Conservation (phyloP, 2,329 filamentous ascomycete genomes). For the Hirsutella minnesotensis region DNA sequence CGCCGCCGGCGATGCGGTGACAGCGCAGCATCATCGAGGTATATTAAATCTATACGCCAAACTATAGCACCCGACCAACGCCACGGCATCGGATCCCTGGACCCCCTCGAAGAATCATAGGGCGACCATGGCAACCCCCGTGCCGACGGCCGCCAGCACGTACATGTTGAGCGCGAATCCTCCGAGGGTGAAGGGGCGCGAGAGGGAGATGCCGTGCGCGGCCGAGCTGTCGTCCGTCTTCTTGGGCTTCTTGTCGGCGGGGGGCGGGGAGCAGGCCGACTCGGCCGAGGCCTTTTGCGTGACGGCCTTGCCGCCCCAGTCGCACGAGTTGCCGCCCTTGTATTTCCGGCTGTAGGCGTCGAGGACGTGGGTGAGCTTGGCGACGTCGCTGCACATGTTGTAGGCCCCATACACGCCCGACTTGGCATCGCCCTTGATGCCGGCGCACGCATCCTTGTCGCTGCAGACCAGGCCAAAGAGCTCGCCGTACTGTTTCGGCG, state of each 20-base stretch:
- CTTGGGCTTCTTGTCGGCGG: constrained; percentile 29
- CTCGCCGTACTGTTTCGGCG: constrained; percentile 45
- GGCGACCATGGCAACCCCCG: constrained; percentile 41
- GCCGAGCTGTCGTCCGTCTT: constrained; percentile 21
- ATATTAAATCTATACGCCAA: no score
- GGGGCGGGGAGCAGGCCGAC: constrained; percentile 42
- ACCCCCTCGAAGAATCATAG: constrained; percentile 26
- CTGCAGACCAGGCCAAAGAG: constrained; percentile 71
- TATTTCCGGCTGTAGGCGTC: constrained; percentile 59
- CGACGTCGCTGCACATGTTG: constrained; percentile 59
- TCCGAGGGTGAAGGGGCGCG: constrained; percentile 31
- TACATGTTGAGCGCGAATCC: constrained; percentile 38
- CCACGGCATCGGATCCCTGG: no score
- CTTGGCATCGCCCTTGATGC: constrained; percentile 44
- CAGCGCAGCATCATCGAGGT: no score
- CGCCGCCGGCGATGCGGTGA: no score
- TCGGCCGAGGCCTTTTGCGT: constrained; percentile 36
- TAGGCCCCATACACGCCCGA: constrained; percentile 57
- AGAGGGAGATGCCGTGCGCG: constrained; percentile 22
- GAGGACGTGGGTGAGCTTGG: constrained; percentile 63
- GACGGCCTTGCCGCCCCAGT: constrained; percentile 57
- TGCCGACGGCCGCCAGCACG: constrained; percentile 25
- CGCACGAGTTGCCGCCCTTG: constrained; percentile 46
- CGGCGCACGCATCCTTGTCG: constrained; percentile 44
- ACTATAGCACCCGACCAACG: no score